Conservation (phyloP, 257 asterid genomes). For the Ballota nigra region DNA sequence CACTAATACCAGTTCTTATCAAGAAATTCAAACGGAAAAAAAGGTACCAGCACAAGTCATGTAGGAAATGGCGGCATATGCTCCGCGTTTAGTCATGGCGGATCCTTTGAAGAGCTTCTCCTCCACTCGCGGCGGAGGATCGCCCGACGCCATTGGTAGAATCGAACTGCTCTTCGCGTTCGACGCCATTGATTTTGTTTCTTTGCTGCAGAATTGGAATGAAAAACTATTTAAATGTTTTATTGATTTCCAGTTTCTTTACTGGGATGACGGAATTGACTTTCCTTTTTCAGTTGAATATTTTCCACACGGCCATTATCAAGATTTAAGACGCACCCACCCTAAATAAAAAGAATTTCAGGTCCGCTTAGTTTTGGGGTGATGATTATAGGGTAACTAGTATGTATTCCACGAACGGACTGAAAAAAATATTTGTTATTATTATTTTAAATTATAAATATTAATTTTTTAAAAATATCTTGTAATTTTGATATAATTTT, state of each 20-base stretch:
- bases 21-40: constrained; percentile 6
- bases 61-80: constrained; percentile 85
- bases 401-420: too few species aligned
- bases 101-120: constrained; percentile 94
- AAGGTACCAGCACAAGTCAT: constrained; percentile 89
- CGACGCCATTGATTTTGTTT: constrained; percentile 30
- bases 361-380: too few species aligned
- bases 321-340: not conserved
- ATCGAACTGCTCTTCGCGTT: constrained; percentile 40
- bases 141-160: constrained; percentile 61
- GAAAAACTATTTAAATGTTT: not conserved
- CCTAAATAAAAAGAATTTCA: too few species aligned
- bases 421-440: too few species aligned
- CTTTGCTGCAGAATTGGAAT: not conserved
- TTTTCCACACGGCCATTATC: not conserved
- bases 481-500: too few species aligned
- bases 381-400: too few species aligned
- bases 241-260: not conserved
- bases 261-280: not conserved
- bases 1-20: not conserved
- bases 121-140: constrained; percentile 55
- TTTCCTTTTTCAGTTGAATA: not conserved
- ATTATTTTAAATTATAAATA: too few species aligned
- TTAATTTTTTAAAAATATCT: too few species aligned
- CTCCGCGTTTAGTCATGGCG: constrained; percentile 89